phyloP scores from a whole-genome alignment of 192 early-diverging fungal genomes.

The Backusella westeae region DNA sequence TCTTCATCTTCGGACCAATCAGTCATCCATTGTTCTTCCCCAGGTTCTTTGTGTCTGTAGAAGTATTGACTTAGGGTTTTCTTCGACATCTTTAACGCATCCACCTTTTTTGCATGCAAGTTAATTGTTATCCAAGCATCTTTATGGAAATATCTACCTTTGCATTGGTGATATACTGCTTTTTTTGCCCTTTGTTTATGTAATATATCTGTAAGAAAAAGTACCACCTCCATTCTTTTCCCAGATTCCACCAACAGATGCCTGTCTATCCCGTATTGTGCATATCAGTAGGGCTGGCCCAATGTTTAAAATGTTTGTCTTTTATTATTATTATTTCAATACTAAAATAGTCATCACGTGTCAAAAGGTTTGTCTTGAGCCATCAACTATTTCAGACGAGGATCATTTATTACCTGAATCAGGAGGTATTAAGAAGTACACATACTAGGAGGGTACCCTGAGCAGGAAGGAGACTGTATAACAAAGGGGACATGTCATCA shows the following conservation, averaged over 20 bases:
- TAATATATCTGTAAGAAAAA: slow-evolving; percentile 66
- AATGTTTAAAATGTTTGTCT: slow-evolving; percentile 61
- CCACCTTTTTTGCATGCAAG: slow-evolving; percentile 22
- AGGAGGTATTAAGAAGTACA: neutral
- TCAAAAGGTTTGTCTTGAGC: slow-evolving; percentile 42
- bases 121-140: slow-evolving; percentile 18
- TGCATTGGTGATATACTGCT: slow-evolving; percentile 15
- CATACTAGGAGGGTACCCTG: neutral
- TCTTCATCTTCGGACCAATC: slow-evolving; percentile 72
- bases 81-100: slow-evolving; percentile 63
- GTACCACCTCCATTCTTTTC: slow-evolving; percentile 74
- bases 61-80: slow-evolving; percentile 81
- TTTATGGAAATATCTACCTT: slow-evolving; percentile 19
- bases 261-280: slow-evolving; percentile 55
- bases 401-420: neutral
- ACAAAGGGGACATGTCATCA: neutral
- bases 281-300: slow-evolving; percentile 58
- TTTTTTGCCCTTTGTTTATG: slow-evolving; percentile 13
- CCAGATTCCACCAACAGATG: slow-evolving; percentile 63
- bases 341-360: slow-evolving; percentile 58
- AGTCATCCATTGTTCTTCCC: slow-evolving; percentile 71
- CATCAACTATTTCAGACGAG: slow-evolving; percentile 20
- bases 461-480: neutral
- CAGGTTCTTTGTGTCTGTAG: slow-evolving; percentile 74
- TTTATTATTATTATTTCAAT: slow-evolving; percentile 21